These are phyloP conservation scores for Lenwebbia sp. DNA, from an alignment of 345 rosid genomes.

Conservation along the genomic window DNA sequence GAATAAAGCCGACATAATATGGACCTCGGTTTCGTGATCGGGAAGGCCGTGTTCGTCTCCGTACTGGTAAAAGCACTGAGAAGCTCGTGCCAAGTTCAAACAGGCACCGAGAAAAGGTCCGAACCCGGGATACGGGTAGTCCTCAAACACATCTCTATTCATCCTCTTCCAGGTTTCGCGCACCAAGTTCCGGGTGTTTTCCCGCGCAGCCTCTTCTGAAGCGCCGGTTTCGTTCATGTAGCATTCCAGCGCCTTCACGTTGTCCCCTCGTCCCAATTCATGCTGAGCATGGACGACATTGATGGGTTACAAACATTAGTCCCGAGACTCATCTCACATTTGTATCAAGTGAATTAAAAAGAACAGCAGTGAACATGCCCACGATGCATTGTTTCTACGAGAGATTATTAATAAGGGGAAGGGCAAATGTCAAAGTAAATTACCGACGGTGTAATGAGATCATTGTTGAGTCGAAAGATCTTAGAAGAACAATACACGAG, in stretches of 20 bases:
- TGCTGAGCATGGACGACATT: background rate
- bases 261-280: conserved; percentile 1
- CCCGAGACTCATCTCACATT: background rate
- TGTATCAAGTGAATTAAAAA: background rate
- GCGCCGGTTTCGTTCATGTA: conserved; percentile 1
- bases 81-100: background rate
- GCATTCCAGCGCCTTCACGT: conserved; percentile 1
- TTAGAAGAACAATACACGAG: background rate
- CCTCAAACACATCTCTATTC: background rate
- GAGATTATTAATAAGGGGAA: background rate
- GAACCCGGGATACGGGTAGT: background rate
- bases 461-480: conserved; percentile 2
- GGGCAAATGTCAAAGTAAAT: background rate
- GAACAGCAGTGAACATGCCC: background rate
- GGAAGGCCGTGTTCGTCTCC: conserved; percentile 5
- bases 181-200: background rate
- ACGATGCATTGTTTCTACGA: too few species aligned
- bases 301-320: too few species aligned
- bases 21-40: background rate
- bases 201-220: background rate
- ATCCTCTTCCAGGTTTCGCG: conserved; percentile 2
- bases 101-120: background rate
- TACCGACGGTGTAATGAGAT: background rate
- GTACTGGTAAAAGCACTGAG: conserved; percentile 3
- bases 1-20: background rate